Conservation (phyloP, 129 eudicot species). For the Artemisia argyi region DNA sequence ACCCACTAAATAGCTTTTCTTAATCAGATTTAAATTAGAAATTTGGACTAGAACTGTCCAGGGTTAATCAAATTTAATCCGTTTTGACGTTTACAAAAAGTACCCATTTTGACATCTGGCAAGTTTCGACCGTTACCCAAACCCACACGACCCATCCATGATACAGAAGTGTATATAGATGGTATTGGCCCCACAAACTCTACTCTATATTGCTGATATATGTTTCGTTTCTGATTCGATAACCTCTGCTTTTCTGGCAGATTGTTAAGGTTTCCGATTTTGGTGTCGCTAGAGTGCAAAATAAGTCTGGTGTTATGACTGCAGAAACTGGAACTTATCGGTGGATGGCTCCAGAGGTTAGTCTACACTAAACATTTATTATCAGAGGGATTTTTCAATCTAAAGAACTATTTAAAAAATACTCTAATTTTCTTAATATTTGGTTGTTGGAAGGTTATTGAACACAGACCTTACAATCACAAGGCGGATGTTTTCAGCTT, state of each 20-base stretch:
- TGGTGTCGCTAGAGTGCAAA: slow-evolving; percentile 74
- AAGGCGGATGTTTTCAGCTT: slow-evolving; percentile 69
- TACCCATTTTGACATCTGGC: slow-evolving; percentile 6
- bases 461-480: slow-evolving; percentile 55
- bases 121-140: too few species aligned
- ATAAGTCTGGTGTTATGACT: slow-evolving; percentile 53
- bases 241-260: slow-evolving; percentile 29
- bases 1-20: neutral
- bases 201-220: slow-evolving; percentile 5
- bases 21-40: neutral
- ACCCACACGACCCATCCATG: neutral
- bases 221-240: neutral
- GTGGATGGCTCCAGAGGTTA: slow-evolving; percentile 79
- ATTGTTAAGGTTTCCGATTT: slow-evolving; percentile 65
- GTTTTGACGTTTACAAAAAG: too few species aligned
- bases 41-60: too few species aligned
- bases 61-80: too few species aligned
- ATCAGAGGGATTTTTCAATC: neutral
- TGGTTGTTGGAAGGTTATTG: slow-evolving; percentile 51
- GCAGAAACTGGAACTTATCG: slow-evolving; percentile 73
- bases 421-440: neutral
- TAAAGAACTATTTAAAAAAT: neutral
- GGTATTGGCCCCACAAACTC: slow-evolving; percentile 13
- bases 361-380: neutral
- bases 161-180: neutral